These are phyloP conservation scores for Megacollybia marginata DNA, from an alignment of 768 basidiomycete species.

Conservation along the genomic window DNA sequence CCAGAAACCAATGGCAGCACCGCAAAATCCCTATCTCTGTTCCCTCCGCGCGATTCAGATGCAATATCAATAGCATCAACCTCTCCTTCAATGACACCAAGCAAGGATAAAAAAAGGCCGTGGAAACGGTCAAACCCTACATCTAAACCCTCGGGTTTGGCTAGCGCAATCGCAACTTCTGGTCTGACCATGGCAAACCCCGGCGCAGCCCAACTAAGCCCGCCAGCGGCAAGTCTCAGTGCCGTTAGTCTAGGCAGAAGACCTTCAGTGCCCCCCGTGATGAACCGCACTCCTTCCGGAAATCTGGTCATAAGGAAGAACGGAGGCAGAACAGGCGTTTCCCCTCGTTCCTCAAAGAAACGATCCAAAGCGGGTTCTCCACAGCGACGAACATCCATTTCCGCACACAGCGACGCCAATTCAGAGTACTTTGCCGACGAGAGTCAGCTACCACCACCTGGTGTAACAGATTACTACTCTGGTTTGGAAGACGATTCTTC, in stretches of 20 bases:
- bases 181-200: slow-evolving; percentile 62
- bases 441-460: too few relatives aligned
- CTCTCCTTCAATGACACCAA: not conserved
- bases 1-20: not conserved
- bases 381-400: too few relatives aligned
- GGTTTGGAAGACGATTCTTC: slow-evolving; percentile 27
- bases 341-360: too few relatives aligned
- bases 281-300: too few relatives aligned
- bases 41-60: not conserved
- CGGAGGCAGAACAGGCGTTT: too few relatives aligned
- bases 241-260: slow-evolving; percentile 1
- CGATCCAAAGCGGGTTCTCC: too few relatives aligned
- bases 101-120: slow-evolving; percentile 8
- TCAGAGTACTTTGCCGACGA: slow-evolving; percentile 24
- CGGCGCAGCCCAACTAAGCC: slow-evolving; percentile 20
- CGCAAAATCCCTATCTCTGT: not conserved
- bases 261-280: not conserved
- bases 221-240: slow-evolving; percentile 4
- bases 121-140: too few relatives aligned
- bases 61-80: not conserved
- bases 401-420: too few relatives aligned
- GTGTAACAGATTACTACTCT: slow-evolving; percentile 26
- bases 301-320: too few relatives aligned
- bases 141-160: slow-evolving; percentile 56
- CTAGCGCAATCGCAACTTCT: slow-evolving; percentile 59